Evolutionary conservation across 78 protist genomes (phyloP).

Genomic region (Monocercomonoides exilis): DNA sequence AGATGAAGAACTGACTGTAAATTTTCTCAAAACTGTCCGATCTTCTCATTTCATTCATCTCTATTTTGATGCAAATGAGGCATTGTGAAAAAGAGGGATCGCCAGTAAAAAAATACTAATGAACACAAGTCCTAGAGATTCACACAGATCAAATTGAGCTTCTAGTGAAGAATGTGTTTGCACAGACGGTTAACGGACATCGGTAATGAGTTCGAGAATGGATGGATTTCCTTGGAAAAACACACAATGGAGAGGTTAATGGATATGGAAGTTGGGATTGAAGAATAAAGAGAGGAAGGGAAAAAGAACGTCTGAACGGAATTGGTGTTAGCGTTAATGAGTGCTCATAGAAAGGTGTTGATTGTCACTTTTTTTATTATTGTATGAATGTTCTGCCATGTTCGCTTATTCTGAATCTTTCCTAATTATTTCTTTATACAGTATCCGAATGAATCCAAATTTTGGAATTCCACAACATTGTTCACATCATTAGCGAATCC

Average conservation of each 20-base stretch:
- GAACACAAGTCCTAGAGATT: neutral
- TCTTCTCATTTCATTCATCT: neutral
- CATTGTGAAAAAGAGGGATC: neutral
- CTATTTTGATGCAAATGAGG: neutral
- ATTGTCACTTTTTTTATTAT: neutral
- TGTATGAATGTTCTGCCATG: neutral
- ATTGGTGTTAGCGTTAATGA: neutral
- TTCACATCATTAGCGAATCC: conserved; percentile 25
- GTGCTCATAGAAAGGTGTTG: neutral
- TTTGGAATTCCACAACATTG: neutral
- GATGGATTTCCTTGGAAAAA: conserved; percentile 34
- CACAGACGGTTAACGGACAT: neutral
- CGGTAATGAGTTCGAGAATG: conserved; percentile 62
- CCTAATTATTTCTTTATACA: too few species aligned
- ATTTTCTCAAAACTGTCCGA: neutral
- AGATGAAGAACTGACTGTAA: conserved; percentile 29
- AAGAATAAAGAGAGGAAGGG: neutral
- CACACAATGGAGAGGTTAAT: neutral
- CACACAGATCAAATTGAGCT: neutral
- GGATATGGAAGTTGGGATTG: neutral
- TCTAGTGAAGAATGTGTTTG: neutral
- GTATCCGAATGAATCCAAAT: neutral
- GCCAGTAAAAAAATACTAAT: neutral
- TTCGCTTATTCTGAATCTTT: neutral
- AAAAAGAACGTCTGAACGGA: neutral